A percentile compares a stretch with the other conserved stretches of the same genome.
Conservation (phyloP, 2,329 filamentous ascomycete genomes). For the Clarireedia monteithiana region DNA sequence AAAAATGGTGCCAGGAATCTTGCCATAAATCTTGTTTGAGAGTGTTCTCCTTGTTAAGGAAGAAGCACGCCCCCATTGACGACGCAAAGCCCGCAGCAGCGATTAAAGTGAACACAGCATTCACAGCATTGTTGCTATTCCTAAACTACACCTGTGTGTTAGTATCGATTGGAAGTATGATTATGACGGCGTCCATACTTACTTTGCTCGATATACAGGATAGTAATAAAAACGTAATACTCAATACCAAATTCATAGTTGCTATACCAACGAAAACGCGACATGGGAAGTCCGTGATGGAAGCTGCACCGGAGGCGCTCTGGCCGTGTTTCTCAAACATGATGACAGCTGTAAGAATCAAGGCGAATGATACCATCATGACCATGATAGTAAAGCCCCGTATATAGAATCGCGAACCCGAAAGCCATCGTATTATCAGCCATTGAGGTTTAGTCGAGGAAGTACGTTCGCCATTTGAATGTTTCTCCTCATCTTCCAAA, state of each 20-base stretch:
- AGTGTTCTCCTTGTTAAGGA: slow-evolving; percentile 11
- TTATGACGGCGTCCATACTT: neutral
- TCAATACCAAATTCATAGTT: slow-evolving; percentile 14
- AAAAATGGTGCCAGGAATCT: neutral
- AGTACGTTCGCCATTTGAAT: neutral
- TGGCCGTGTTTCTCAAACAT: slow-evolving; percentile 12
- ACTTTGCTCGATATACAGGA: slow-evolving; percentile 17
- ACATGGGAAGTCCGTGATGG: slow-evolving; percentile 16
- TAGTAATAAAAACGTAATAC: slow-evolving; percentile 9
- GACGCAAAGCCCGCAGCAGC: slow-evolving; percentile 15
- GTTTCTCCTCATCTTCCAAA: neutral
- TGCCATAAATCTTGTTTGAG: slow-evolving; percentile 17
- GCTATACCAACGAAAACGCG: slow-evolving; percentile 12
- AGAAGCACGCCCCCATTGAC: slow-evolving; percentile 15
- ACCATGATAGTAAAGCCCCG: slow-evolving; percentile 14
- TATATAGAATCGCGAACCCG: slow-evolving; percentile 8
- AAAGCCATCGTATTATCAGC: neutral
- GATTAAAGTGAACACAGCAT: slow-evolving; percentile 16
- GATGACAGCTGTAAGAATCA: slow-evolving; percentile 15
- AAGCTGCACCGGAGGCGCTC: slow-evolving; percentile 4
- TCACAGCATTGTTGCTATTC: slow-evolving; percentile 14
- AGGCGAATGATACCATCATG: slow-evolving; percentile 14
- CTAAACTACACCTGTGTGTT: slow-evolving; percentile 10
- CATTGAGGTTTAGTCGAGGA: neutral
- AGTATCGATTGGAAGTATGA: neutral